phyloP scores from a whole-genome alignment of 1,284 basidiomycete genomes.

The Fomitopsis betulina region DNA sequence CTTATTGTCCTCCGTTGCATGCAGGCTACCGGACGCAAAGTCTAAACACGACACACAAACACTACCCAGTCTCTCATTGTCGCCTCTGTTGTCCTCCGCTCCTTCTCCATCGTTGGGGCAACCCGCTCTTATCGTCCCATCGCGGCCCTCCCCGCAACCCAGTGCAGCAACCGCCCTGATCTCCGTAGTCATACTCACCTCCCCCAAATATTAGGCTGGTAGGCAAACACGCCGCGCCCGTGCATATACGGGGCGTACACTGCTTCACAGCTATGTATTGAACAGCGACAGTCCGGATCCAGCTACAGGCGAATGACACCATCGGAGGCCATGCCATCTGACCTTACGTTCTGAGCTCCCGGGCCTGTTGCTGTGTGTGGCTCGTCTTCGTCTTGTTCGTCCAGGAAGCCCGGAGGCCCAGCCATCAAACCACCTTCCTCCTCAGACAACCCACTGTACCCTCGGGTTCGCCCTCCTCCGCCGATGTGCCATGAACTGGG shows the following conservation, averaged over 20 bases:
- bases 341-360: slow-evolving; percentile 12
- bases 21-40: slow-evolving; percentile 2
- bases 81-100: neutral
- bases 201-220: neutral
- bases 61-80: neutral
- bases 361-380: slow-evolving; percentile 1
- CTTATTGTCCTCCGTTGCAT: neutral
- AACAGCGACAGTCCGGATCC: neutral
- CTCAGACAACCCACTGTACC: slow-evolving; percentile 29
- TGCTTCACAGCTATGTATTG: neutral
- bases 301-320: slow-evolving; percentile 28
- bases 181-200: neutral
- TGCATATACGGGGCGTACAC: neutral
- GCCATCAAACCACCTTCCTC: slow-evolving; percentile 29
- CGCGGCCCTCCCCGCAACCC: neutral
- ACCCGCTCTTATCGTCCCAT: neutral
- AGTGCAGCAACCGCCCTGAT: neutral
- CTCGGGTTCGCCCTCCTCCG: slow-evolving; percentile 11
- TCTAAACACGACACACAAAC: neutral
- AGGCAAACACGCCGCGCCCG: neutral
- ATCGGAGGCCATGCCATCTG: slow-evolving; percentile 23
- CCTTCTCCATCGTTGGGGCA: neutral
- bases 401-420: slow-evolving; percentile 27
- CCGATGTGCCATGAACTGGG: slow-evolving; percentile 16
- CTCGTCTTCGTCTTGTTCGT: slow-evolving; percentile 28